A percentile compares a stretch with the other conserved stretches of the same genome.
These are phyloP conservation scores for Rusavskia elegans DNA, from an alignment of 495 filamentous ascomycete species.

Conservation along the genomic window DNA sequence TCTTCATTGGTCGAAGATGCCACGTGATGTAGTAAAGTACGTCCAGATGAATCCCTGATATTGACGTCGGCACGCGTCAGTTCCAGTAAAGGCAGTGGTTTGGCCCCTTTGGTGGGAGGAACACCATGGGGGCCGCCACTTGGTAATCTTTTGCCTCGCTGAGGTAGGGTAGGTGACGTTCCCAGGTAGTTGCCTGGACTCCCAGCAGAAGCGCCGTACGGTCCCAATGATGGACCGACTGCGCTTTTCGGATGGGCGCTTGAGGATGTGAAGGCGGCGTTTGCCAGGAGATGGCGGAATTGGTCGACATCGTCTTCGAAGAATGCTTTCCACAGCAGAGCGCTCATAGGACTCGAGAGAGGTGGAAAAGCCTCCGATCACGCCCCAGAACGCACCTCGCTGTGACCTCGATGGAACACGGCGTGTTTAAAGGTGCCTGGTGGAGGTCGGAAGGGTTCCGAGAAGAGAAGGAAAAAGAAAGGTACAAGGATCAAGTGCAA, in stretches of 20 bases:
- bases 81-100: slow-evolving; percentile 2
- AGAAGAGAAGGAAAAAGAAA: neutral
- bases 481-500: neutral
- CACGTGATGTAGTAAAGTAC: slow-evolving; percentile 74
- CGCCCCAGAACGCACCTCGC: slow-evolving; percentile 64
- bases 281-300: slow-evolving; percentile 70
- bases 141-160: slow-evolving; percentile 25
- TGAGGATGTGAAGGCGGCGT: slow-evolving; percentile 35
- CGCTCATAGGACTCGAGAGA: slow-evolving; percentile 67
- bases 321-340: slow-evolving; percentile 87
- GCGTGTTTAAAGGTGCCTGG: slow-evolving; percentile 62
- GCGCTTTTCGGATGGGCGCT: slow-evolving; percentile 12
- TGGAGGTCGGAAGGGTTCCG: slow-evolving; percentile 12
- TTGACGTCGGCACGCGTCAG: slow-evolving; percentile 64
- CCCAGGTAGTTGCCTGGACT: slow-evolving; percentile 31
- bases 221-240: slow-evolving; percentile 19
- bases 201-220: slow-evolving; percentile 22
- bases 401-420: slow-evolving; percentile 66
- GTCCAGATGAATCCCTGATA: slow-evolving; percentile 57
- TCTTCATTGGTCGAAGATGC: slow-evolving; percentile 56
- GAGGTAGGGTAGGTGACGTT: slow-evolving; percentile 29
- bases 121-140: slow-evolving; percentile 13
- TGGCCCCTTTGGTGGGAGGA: slow-evolving; percentile 1
- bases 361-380: slow-evolving; percentile 35
- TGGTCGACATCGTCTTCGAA: slow-evolving; percentile 89